A percentile compares a stretch with the other conserved stretches of the same genome.
These are phyloP conservation scores for Juglanconis sp. DNA, from an alignment of 2,329 filamentous ascomycete species.

Conservation along the genomic window DNA sequence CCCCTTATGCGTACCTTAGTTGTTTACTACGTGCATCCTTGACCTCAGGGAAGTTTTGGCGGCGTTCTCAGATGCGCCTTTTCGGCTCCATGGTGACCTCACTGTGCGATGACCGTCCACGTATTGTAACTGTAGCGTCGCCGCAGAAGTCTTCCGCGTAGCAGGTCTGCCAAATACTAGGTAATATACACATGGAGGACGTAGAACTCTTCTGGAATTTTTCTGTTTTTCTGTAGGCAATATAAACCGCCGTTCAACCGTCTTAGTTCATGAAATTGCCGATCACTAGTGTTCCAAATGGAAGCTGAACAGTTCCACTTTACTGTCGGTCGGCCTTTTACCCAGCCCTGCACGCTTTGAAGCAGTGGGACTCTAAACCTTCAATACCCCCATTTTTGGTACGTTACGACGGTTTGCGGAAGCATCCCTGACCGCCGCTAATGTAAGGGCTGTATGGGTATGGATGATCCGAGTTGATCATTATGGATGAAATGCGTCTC, in stretches of 20 bases:
- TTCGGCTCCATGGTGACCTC: too few species aligned
- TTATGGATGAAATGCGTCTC: not conserved
- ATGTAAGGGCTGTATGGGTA: not conserved
- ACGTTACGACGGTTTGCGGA: not conserved
- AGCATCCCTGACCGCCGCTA: not conserved
- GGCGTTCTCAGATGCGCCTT: too few species aligned
- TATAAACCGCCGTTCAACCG: not conserved
- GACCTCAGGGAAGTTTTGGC: too few species aligned
- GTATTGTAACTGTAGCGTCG: too few species aligned
- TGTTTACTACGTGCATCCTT: too few species aligned
- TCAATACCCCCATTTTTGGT: not conserved
- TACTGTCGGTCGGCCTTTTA: not conserved
- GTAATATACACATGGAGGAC: too few species aligned
- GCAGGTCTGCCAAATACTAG: too few species aligned
- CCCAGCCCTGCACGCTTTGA: constrained; percentile 1
- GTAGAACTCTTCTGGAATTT: too few species aligned
- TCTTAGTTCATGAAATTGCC: not conserved
- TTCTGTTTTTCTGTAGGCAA: too few species aligned
- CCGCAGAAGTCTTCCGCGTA: too few species aligned
- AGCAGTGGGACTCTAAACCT: not conserved
- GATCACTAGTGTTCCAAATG: not conserved
- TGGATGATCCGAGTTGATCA: not conserved
- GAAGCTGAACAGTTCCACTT: not conserved
- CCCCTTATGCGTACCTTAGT: too few species aligned
- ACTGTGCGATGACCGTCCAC: too few species aligned